Conservation (phyloP, 1,284 basidiomycete species). For the Rhodotorula mucilaginosa region DNA sequence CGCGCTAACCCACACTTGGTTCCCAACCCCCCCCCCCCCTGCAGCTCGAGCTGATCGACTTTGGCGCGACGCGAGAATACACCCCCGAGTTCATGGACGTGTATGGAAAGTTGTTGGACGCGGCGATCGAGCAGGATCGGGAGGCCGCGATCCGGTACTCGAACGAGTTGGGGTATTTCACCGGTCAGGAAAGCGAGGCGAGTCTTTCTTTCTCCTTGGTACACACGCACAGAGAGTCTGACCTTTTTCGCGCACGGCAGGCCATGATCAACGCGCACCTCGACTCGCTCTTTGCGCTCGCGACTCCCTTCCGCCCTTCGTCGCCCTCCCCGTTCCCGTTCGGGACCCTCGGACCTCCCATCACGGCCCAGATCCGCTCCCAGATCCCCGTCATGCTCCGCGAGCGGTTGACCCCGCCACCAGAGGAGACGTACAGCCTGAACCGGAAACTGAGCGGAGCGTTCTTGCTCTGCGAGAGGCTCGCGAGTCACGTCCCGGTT, state of each 20-base stretch:
- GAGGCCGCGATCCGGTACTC: conserved; percentile 72
- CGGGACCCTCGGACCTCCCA: conserved; percentile 56
- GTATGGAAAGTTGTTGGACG: conserved; percentile 77
- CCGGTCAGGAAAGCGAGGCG: conserved; percentile 80
- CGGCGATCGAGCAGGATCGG: conserved; percentile 70
- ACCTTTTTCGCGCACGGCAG: conserved; percentile 50
- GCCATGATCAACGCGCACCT: conserved; percentile 86
- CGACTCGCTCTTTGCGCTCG: conserved; percentile 70
- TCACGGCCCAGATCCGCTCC: conserved; percentile 70
- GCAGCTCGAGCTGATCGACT: conserved; percentile 87
- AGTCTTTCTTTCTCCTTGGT: conserved; percentile 33
- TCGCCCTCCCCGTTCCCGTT: conserved; percentile 67
- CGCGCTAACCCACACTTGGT: not conserved
- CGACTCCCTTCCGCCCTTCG: conserved; percentile 68
- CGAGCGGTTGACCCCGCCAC: conserved; percentile 86
- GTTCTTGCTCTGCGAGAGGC: conserved; percentile 82
- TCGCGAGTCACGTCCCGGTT: conserved; percentile 75
- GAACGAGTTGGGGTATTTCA: conserved; percentile 79
- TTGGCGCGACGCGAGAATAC: conserved; percentile 90
- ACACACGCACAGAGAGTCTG: not conserved
- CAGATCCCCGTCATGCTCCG: conserved; percentile 89
- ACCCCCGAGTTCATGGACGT: conserved; percentile 80
- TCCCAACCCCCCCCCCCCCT: not conserved
- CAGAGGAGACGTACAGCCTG: conserved; percentile 88
- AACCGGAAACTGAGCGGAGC: conserved; percentile 93